Conservation (phyloP, 352 stramenopile species). For the Lagenidium giganteum region DNA sequence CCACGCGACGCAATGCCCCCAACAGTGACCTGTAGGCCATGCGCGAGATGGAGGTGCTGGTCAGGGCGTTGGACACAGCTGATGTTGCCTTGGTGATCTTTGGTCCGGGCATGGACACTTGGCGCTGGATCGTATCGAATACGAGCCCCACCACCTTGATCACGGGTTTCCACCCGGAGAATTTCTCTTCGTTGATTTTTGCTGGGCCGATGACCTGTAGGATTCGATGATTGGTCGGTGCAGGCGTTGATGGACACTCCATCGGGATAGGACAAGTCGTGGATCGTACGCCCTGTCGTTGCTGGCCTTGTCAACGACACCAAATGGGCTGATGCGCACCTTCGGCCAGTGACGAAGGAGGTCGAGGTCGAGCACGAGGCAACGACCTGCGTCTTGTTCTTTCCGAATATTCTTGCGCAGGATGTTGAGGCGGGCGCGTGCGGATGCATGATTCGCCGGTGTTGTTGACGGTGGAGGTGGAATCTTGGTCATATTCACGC, state of each 20-base stretch:
- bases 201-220: no score
- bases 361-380: not conserved
- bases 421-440: not conserved
- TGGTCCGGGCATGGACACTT: slow-evolving; percentile 2
- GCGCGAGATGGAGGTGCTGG: no score
- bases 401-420: slow-evolving; percentile 3
- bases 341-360: slow-evolving; percentile 2
- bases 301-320: slow-evolving; percentile 13
- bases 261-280: not conserved
- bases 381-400: not conserved
- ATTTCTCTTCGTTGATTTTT: slow-evolving; percentile 20
- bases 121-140: slow-evolving; percentile 6
- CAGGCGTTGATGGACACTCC: not conserved
- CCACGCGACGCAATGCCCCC: slow-evolving; percentile 17
- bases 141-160: slow-evolving; percentile 12
- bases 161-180: slow-evolving; percentile 1
- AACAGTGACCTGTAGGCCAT: no score
- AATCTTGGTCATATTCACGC: not conserved
- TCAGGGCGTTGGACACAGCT: no score
- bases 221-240: not conserved
- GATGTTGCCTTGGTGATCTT: slow-evolving; percentile 9
- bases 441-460: slow-evolving; percentile 1
- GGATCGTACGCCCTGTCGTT: not conserved
- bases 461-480: not conserved
- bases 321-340: slow-evolving; percentile 6